Percentiles rank a stretch among this genome's conserved stretches.
phyloP scores from a whole-genome alignment of 129 eudicot species.

The Helianthus tuberosus region DNA sequence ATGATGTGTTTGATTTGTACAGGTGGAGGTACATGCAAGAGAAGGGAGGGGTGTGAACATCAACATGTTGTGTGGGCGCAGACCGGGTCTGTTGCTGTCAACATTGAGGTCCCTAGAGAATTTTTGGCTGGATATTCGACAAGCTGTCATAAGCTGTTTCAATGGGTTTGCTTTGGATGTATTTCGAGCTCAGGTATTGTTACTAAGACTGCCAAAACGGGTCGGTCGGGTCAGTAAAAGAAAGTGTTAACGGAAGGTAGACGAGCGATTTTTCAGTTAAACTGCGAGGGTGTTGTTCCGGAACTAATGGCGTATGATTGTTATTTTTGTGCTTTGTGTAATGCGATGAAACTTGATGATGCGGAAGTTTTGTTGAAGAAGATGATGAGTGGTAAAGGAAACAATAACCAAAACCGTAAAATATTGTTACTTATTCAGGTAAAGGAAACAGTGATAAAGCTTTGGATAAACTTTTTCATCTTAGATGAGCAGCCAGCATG shows the following conservation, averaged over 20 bases:
- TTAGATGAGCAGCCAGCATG: too few relatives aligned
- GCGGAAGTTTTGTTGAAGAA: conserved; percentile 50
- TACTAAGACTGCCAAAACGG: too few relatives aligned
- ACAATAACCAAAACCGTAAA: too few relatives aligned
- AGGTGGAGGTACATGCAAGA: conserved; percentile 72
- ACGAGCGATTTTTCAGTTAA: conserved; percentile 44
- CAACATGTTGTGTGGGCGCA: conserved; percentile 78
- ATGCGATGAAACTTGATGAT: conserved; percentile 28
- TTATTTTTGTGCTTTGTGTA: conserved; percentile 47
- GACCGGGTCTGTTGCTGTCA: conserved; percentile 80
- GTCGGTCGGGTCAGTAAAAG: too few relatives aligned
- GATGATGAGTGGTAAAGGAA: conserved; percentile 36
- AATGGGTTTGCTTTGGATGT: conserved; percentile 81
- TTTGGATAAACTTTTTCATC: too few relatives aligned
- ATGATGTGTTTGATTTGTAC: background rate
- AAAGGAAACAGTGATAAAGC: too few relatives aligned
- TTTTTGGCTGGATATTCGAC: conserved; percentile 75
- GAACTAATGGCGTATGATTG: conserved; percentile 48
- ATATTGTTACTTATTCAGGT: too few relatives aligned
- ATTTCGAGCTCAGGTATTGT: conserved; percentile 73
- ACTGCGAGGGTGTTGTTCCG: conserved; percentile 41
- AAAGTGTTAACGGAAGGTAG: conserved; percentile 40
- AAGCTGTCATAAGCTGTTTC: conserved; percentile 86
- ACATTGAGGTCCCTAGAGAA: conserved; percentile 67
- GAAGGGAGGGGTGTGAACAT: conserved; percentile 81